A percentile compares a stretch with the other conserved stretches of the same genome.
Conservation (phyloP, 1,139 yeast species). For the Saccharomyces pastorianus region DNA sequence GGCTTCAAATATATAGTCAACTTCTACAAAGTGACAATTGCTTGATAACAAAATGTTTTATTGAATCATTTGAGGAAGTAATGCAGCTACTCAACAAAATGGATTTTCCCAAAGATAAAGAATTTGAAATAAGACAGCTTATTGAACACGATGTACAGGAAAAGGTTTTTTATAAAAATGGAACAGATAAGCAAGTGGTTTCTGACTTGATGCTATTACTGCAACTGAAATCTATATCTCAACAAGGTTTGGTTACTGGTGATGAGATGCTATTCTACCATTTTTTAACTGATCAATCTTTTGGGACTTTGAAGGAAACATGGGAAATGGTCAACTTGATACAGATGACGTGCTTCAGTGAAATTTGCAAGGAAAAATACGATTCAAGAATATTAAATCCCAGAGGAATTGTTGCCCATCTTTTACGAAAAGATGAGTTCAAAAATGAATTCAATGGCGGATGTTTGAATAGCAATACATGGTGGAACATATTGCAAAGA, state of each 20-base stretch:
- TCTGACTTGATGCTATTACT: slow-evolving; percentile 16
- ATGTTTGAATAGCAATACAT: slow-evolving; percentile 23
- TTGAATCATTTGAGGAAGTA: slow-evolving; percentile 26
- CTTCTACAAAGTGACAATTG: slow-evolving; percentile 23
- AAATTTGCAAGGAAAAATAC: slow-evolving; percentile 20
- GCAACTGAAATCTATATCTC: slow-evolving; percentile 26
- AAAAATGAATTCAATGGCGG: slow-evolving; percentile 20
- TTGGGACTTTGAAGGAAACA: slow-evolving; percentile 12
- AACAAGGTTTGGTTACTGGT: slow-evolving; percentile 24
- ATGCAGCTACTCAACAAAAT: slow-evolving; percentile 22
- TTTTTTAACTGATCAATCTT: slow-evolving; percentile 14
- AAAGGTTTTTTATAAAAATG: slow-evolving; percentile 9
- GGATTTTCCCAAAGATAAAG: slow-evolving; percentile 24
- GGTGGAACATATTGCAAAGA: slow-evolving; percentile 28
- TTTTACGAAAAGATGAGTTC: slow-evolving; percentile 23
- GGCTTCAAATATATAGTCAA: slow-evolving; percentile 31
- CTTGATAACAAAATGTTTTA: slow-evolving; percentile 20
- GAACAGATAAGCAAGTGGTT: neutral
- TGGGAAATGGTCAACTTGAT: slow-evolving; percentile 27
- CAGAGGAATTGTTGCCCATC: slow-evolving; percentile 18
- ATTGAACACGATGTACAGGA: slow-evolving; percentile 14
- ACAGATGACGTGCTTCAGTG: slow-evolving; percentile 28
- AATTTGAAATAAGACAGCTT: slow-evolving; percentile 25
- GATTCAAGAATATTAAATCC: slow-evolving; percentile 20
- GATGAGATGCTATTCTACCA: slow-evolving; percentile 26